Base-by-base conservation (phyloP, 2,329 filamentous ascomycete genomes). In the Teratosphaeriaceae sp. region DNA sequence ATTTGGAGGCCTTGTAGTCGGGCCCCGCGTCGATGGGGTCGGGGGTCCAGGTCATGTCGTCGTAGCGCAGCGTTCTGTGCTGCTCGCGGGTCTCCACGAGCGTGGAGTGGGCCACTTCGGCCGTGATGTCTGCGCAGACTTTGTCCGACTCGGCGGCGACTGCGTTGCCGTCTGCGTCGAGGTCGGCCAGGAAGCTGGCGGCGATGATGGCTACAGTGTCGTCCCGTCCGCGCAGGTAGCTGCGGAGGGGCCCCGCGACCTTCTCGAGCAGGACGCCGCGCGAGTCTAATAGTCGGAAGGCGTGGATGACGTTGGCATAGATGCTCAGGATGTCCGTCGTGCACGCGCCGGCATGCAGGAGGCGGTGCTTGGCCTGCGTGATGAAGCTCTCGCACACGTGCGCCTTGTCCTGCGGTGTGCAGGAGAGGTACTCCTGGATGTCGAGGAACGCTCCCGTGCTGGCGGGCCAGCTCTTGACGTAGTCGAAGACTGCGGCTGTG, bases 1-100 rank as follows among this genome's bases (percentile, higher is more conserved):
- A 85, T 62, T 86, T 94, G 9, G 87, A 86, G 45, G 88, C 84
- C 58, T 85, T 88, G 69, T 95, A 96, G 60, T 96, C 69, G 3
- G 88, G 84, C 8, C 88, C 88, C 1, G 92, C 92, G 60, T 98
- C 92, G 29, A 94, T 82, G 0, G 92, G 92, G 56, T 95, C 86
- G 1, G 92, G 92, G 26, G 88, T 74, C 92, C 92, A 98, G 7
- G 81, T 78, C 82, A 95, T 85, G 62, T 98, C 89, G 58, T 88
- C 78, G 84, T 86, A 97, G 62, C 94, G 86, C 13, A 92, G 73
- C 40, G 87, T 85, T n/a, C 75, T 69, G 27, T 71, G 64, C 15
- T 65, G 46, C 55, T 65, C n/a, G n/a, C n/a, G n/a, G n/a, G n/a
- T 52, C 49, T 75, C 60, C 55, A 71, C 79, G 20, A 81, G 76